Base-by-base conservation (phyloP, 306 rosid genomes). In the Rosa persica region DNA sequence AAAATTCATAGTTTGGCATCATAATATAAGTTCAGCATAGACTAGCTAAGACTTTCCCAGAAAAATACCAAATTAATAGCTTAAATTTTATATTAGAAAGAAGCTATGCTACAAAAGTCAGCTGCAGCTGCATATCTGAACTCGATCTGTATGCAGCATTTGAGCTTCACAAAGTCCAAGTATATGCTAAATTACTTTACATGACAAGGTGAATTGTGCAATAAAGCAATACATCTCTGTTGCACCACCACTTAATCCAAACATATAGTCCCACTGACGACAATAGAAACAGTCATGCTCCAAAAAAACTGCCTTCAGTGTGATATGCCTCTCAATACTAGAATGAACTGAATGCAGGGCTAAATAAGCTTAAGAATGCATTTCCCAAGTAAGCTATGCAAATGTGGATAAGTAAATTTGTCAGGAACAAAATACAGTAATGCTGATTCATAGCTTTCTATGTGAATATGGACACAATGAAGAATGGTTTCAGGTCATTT, bases 21-120 rank as follows among this genome's bases (percentile, higher is more conserved):
- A 47, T 72, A 58, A 68, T 40, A 51, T 39, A 69, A 76, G 48
- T n/a, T 68, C 12, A 23, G 46, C 46, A 73, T 47, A 46, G 34
- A 16, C 51, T 25, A 13, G 22, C 67, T 22, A 38, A 75, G 36
- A 49, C 36, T 42, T 16, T 67, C 51, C 67, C 12, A 70, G 48
- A 75, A 44, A 16, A 16, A 30, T 36, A 61, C 60, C 57, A 52
- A 65, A 68, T 36, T 58, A 48, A 49, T 34, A 64, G 43, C 64
- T 23, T 39, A 4, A 51, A 64, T 54, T n/a, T 19, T 12, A 69
- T 60, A 4, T 6, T 7, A 20, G 16, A 74, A 27, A n/a, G 7
- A 62, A 10, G 23, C 5, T 19, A 49, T 20, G 30, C 78, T 60
- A 72, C 58, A 48, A n/a, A 67, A 3, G 9, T 67, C 22, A 49